Evolutionary conservation across 495 filamentous ascomycete species (phyloP).

Genomic region (Aspergillus egyptiacus): DNA sequence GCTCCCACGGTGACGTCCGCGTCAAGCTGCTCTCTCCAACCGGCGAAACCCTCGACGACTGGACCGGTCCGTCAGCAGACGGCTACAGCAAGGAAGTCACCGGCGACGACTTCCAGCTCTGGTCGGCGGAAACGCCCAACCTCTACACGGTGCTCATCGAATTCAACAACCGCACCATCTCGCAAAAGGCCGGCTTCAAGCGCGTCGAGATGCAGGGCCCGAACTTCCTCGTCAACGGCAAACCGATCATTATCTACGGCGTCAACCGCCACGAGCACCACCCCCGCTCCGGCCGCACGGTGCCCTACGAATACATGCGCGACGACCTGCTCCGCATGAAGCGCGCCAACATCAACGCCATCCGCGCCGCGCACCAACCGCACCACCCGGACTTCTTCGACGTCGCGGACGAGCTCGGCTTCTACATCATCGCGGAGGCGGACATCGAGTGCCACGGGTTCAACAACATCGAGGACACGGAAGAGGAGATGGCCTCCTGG

Average conservation of each 20-base stretch:
- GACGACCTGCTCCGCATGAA: constrained; percentile 5
- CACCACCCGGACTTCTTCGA: constrained; percentile 4
- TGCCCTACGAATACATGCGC: constrained; percentile 2
- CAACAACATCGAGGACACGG: neutral
- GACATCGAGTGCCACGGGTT: constrained; percentile 7
- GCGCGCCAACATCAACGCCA: neutral
- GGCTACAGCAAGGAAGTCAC: neutral
- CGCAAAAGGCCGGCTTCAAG: constrained; percentile 1
- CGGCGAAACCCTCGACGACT: neutral
- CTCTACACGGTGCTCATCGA: neutral
- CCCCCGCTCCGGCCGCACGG: neutral
- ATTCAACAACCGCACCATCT: neutral
- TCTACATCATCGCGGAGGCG: constrained; percentile 2
- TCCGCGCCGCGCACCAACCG: constrained; percentile 1
- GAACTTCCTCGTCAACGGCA: constrained; percentile 3
- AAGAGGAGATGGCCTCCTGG: constrained; percentile 3
- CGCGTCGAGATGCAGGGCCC: constrained; percentile 1
- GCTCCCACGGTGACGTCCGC: neutral
- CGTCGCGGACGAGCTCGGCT: constrained; percentile 1
- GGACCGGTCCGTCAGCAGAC: neutral
- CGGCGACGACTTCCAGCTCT: neutral
- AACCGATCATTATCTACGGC: constrained; percentile 4
- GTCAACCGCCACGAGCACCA: constrained; percentile 7
- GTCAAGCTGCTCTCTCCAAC: neutral
- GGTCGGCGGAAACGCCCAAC: constrained; percentile 3